Evolutionary conservation across 2,329 filamentous ascomycete genomes (phyloP).

Genomic region (Paraconiothyrium sp.): DNA sequence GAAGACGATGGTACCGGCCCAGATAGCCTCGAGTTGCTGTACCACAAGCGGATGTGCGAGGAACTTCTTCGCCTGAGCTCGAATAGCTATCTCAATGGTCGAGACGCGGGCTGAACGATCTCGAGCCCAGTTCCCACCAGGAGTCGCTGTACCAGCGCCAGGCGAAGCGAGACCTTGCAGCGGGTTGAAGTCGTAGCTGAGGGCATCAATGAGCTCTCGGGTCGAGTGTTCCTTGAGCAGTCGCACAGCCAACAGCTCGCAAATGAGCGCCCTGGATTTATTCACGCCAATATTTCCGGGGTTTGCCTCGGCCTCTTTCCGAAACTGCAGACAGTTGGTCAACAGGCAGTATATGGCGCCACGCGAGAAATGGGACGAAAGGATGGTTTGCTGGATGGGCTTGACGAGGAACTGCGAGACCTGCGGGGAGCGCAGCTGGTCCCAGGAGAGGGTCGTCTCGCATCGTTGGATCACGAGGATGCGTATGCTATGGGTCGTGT

Average conservation of each 20-base stretch:
- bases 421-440: slow-evolving; percentile 93
- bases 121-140: slow-evolving; percentile 36
- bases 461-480: slow-evolving; percentile 84
- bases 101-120: slow-evolving; percentile 78
- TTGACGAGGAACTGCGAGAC: slow-evolving; percentile 96
- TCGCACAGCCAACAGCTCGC: slow-evolving; percentile 89
- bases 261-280: slow-evolving; percentile 85
- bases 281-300: slow-evolving; percentile 86
- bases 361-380: slow-evolving; percentile 81
- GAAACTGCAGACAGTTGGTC: slow-evolving; percentile 93
- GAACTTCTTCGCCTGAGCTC: slow-evolving; percentile 91
- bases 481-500: slow-evolving; percentile 88
- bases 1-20: slow-evolving; percentile 95
- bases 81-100: slow-evolving; percentile 90
- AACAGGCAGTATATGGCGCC: slow-evolving; percentile 90
- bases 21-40: slow-evolving; percentile 95
- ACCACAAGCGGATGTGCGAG: slow-evolving; percentile 90
- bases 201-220: slow-evolving; percentile 88
- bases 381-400: slow-evolving; percentile 91
- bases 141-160: slow-evolving; percentile 39
- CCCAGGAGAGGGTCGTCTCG: slow-evolving; percentile 93
- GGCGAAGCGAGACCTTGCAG: slow-evolving; percentile 77
- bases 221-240: slow-evolving; percentile 89
- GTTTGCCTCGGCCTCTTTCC: slow-evolving; percentile 83
- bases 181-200: slow-evolving; percentile 95